These are phyloP conservation scores for Aureobasidium sp. DNA, from an alignment of 2,329 filamentous ascomycete genomes.

Conservation along the genomic window DNA sequence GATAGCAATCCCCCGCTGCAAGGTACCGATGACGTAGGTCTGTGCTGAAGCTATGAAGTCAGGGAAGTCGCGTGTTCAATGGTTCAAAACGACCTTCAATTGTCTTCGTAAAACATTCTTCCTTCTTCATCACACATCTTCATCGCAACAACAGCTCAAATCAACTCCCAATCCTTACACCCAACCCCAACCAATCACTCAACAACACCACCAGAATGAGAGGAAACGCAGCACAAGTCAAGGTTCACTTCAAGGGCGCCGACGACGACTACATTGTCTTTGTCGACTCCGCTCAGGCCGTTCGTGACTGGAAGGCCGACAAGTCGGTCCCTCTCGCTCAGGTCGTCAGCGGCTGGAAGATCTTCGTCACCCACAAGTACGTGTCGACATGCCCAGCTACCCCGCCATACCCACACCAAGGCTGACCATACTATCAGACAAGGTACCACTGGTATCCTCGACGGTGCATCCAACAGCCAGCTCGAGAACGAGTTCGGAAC, in stretches of 20 bases:
- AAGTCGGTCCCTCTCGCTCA: slow-evolving; percentile 69
- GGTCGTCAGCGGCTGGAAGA: slow-evolving; percentile 79
- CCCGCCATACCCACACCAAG: slow-evolving; percentile 3
- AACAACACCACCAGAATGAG: slow-evolving; percentile 32
- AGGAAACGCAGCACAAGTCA: slow-evolving; percentile 60
- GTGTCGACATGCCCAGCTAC: slow-evolving; percentile 27
- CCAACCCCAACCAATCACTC: neutral
- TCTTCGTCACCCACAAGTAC: slow-evolving; percentile 86
- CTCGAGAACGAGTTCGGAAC: slow-evolving; percentile 87
- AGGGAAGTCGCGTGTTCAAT: slow-evolving; percentile 8
- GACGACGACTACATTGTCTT: slow-evolving; percentile 62
- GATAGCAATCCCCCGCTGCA: neutral
- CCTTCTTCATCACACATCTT: neutral
- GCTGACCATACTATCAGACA: slow-evolving; percentile 51
- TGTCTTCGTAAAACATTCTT: neutral
- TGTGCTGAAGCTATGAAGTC: slow-evolving; percentile 12
- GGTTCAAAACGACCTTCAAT: neutral
- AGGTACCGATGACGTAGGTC: neutral
- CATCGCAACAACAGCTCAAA: neutral
- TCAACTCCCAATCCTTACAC: neutral
- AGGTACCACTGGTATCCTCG: slow-evolving; percentile 70
- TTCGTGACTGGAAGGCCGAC: slow-evolving; percentile 77
- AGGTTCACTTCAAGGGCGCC: slow-evolving; percentile 78
- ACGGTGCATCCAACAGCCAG: slow-evolving; percentile 63
- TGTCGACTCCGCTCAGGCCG: slow-evolving; percentile 50